Conservation (phyloP, 352 stramenopile genomes). For the Halophytophthora batemanensis region DNA sequence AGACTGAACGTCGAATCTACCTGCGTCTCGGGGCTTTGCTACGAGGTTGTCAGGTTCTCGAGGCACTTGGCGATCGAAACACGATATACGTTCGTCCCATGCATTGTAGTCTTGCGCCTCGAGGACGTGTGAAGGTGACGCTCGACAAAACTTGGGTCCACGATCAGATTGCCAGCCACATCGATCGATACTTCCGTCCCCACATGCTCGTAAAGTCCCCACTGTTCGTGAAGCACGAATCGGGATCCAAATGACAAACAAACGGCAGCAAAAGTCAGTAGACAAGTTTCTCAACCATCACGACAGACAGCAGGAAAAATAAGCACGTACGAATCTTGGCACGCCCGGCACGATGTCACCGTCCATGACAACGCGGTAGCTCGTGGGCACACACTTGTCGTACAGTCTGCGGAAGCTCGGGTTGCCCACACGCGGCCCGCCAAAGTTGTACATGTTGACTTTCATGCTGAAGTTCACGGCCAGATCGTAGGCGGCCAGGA, state of each 20-base stretch:
- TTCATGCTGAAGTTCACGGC: conserved; percentile 83
- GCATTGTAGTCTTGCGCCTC: conserved; percentile 61
- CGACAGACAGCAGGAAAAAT: not conserved
- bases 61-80: conserved; percentile 60
- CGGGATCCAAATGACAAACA: not conserved
- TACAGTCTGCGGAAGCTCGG: conserved; percentile 75
- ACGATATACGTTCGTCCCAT: conserved; percentile 65
- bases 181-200: conserved; percentile 73
- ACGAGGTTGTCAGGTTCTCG: conserved; percentile 40
- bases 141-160: conserved; percentile 82
- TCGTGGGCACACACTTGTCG: conserved; percentile 70
- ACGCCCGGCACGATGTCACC: conserved; percentile 76
- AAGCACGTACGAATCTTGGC: conserved; percentile 60
- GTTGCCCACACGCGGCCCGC: conserved; percentile 82
- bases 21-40: conserved; percentile 3
- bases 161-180: conserved; percentile 69
- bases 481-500: conserved; percentile 85
- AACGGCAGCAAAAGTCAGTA: conserved; percentile 6
- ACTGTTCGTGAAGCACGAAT: conserved; percentile 31
- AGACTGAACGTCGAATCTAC: not conserved
- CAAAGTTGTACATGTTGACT: conserved; percentile 91
- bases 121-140: conserved; percentile 66
- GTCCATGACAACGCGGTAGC: conserved; percentile 81
- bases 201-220: conserved; percentile 74
- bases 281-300: conserved; percentile 1